A percentile compares a stretch with the other conserved stretches of the same genome.
Conservation (phyloP, 495 filamentous ascomycete genomes). For the Lichina pygmaea region DNA sequence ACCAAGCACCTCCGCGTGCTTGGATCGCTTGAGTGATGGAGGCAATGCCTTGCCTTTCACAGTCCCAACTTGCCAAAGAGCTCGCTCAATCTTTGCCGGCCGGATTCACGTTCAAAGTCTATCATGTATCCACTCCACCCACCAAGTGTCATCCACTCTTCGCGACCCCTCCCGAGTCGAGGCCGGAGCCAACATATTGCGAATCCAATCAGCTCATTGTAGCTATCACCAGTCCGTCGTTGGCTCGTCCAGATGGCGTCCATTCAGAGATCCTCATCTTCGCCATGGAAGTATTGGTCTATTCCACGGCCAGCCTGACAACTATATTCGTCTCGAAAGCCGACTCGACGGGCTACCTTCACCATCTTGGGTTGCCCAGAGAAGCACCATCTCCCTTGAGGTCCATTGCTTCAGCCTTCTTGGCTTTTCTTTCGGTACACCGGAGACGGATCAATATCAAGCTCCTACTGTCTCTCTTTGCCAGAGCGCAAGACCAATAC, state of each 20-base stretch:
- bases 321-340: slow-evolving; percentile 92
- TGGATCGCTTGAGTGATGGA: too few relatives aligned
- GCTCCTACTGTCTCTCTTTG: slow-evolving; percentile 72
- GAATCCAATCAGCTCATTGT: slow-evolving; percentile 69
- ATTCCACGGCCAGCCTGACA: slow-evolving; percentile 48
- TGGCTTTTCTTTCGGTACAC: slow-evolving; percentile 41
- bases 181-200: slow-evolving; percentile 49
- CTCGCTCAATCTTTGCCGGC: slow-evolving; percentile 49
- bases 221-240: slow-evolving; percentile 21
- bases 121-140: slow-evolving; percentile 76
- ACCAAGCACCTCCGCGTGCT: too few relatives aligned
- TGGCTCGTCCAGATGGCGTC: slow-evolving; percentile 3
- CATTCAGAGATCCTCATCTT: slow-evolving; percentile 27
- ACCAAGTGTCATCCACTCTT: slow-evolving; percentile 44
- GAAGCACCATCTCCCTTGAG: slow-evolving; percentile 45
- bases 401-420: slow-evolving; percentile 43
- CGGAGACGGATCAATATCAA: slow-evolving; percentile 39
- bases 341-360: slow-evolving; percentile 75
- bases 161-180: slow-evolving; percentile 41
- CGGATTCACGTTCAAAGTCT: slow-evolving; percentile 38
- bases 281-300: slow-evolving; percentile 36
- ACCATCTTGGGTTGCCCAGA: slow-evolving; percentile 29
- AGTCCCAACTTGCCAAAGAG: slow-evolving; percentile 3
- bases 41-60: too few relatives aligned
- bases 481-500: slow-evolving; percentile 77